phyloP scores from a whole-genome alignment of 257 asterid species.

The Ehretia macrophylla region DNA sequence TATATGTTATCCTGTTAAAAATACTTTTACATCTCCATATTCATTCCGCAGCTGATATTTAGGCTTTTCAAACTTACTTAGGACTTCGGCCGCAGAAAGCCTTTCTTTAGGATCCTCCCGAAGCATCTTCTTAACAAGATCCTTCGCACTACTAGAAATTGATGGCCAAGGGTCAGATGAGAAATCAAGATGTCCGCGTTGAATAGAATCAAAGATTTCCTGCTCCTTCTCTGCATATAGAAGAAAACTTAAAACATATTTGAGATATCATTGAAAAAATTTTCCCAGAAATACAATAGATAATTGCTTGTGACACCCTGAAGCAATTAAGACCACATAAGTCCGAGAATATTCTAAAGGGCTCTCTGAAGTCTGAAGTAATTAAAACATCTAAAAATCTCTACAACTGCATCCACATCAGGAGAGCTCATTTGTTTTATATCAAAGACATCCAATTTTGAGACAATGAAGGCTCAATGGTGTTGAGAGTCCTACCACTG shows the following conservation, averaged over 20 bases:
- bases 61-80: constrained; percentile 45
- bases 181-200: constrained; percentile 81
- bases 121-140: constrained; percentile 95
- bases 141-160: constrained; percentile 92
- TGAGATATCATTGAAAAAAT: not conserved
- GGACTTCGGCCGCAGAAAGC: constrained; percentile 68
- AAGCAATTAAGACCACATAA: too few relatives aligned
- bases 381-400: too few relatives aligned
- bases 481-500: too few relatives aligned
- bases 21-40: too few relatives aligned
- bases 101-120: constrained; percentile 71
- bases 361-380: too few relatives aligned
- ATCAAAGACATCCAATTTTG: too few relatives aligned
- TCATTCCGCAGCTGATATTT: too few relatives aligned
- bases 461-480: too few relatives aligned
- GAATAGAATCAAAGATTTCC: constrained; percentile 71
- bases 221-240: constrained; percentile 73
- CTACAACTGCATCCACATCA: too few relatives aligned
- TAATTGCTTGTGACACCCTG: not conserved
- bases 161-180: constrained; percentile 91
- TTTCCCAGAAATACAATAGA: not conserved
- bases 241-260: constrained; percentile 7
- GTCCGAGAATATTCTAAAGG: too few relatives aligned
- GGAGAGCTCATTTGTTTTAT: too few relatives aligned
- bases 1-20: too few relatives aligned